Conservation (phyloP, 2,329 filamentous ascomycete species). For the Clarireedia paspali region DNA sequence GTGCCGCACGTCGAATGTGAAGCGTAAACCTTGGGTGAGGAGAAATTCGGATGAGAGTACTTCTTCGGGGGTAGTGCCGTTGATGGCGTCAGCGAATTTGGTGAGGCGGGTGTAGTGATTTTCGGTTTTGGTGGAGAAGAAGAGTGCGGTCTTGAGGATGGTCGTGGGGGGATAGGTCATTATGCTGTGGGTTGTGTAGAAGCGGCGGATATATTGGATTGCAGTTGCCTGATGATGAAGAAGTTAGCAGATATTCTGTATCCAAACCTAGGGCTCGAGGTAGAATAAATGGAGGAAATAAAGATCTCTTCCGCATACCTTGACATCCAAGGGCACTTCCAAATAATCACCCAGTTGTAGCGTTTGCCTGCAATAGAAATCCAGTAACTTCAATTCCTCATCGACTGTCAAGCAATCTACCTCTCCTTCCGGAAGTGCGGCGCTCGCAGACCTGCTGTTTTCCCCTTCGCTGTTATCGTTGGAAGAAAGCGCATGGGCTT, state of each 20-base stretch:
- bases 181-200: constrained; percentile 90
- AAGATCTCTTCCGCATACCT: constrained; percentile 33
- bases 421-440: constrained; percentile 32
- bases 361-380: constrained; percentile 64
- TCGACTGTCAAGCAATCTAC: constrained; percentile 76
- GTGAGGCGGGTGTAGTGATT: constrained; percentile 56
- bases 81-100: constrained; percentile 62
- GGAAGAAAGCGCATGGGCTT: constrained; percentile 30
- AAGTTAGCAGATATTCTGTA: not conserved
- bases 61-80: constrained; percentile 66
- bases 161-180: constrained; percentile 94
- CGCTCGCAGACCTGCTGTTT: constrained; percentile 26
- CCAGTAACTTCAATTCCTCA: constrained; percentile 76
- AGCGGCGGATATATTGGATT: constrained; percentile 68
- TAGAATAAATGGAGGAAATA: not conserved
- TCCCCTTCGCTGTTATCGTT: constrained; percentile 26
- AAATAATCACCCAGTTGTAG: constrained; percentile 52
- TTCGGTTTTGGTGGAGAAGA: constrained; percentile 90
- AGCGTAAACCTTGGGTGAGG: constrained; percentile 84
- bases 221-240: constrained; percentile 28
- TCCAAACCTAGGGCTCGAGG: no score
- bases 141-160: constrained; percentile 83
- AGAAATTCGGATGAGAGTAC: constrained; percentile 89
- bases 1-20: constrained; percentile 88
- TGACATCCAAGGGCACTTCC: constrained; percentile 51